Base-by-base conservation (phyloP, 179 eudicot species). In the Amaranthus tricolor region DNA sequence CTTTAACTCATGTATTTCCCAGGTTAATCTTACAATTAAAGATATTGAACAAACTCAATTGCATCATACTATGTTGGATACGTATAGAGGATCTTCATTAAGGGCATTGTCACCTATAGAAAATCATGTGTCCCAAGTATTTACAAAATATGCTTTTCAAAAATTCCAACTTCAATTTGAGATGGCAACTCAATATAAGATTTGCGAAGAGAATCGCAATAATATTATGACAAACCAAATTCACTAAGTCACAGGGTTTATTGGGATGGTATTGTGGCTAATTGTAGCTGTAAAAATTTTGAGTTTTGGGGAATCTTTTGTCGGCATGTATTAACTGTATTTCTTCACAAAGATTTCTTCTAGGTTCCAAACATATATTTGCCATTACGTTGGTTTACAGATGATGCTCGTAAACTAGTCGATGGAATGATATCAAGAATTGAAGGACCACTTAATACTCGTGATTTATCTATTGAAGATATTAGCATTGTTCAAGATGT, bases 211-310 rank as follows among this genome's bases (percentile, higher is more conserved):
- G 19, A 21, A 9, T 43, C 50, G 64, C 58, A 1, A 44, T 48
- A 77, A 50, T 64, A 77, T 21, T 77, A 68, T 17, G 69, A 73
- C 9, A 59, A 67, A 10, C 31, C 31, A 11, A 8, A 54, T 31
- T 40, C 57, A 12, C 76, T 59, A 49, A 70, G 19, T 58, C 78
- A 76, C 9, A 68, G 14, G 7, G 75, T 81, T 0, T 19, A 13
- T 19, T 68, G 70, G 70, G 14, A 68, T 44, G 75, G 77, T 10
- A 68, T 62, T 43, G 17, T 47, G 13, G 61, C 66, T 56, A 13
- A 3, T 51, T 81, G 84, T 48, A 52, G 65, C 40, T 77, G 78
- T 19, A 79, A 74, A 17, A 55, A 73, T 51, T 79, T 74, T 68
- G 59, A 79, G 15, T 79, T 79, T 68, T 61, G 58, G 58, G 78